phyloP scores from a whole-genome alignment of 1,284 basidiomycete species.

The Kwoniella shivajii region DNA sequence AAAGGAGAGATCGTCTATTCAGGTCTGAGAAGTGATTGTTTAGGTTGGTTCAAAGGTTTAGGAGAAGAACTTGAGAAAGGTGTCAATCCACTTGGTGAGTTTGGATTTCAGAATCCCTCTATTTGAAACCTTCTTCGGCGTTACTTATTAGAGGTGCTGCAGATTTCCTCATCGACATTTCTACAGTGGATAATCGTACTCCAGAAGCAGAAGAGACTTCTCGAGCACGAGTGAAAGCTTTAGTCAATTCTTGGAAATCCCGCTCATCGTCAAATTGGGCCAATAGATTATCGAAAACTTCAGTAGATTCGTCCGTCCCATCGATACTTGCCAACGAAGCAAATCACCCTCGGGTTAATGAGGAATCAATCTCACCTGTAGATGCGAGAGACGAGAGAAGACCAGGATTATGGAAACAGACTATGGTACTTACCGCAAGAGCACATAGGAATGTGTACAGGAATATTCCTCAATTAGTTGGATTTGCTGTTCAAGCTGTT shows the following conservation, averaged over 20 bases:
- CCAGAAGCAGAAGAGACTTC: slow-evolving; percentile 52
- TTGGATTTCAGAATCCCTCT: too few relatives aligned
- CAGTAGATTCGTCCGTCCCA: slow-evolving; percentile 5
- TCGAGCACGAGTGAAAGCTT: slow-evolving; percentile 31
- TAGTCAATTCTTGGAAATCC: slow-evolving; percentile 43
- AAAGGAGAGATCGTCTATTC: slow-evolving; percentile 58
- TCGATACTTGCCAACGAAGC: neutral
- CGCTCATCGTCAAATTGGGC: slow-evolving; percentile 19
- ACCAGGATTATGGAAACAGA: slow-evolving; percentile 46
- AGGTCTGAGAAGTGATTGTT: slow-evolving; percentile 49
- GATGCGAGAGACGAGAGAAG: slow-evolving; percentile 27
- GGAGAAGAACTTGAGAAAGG: slow-evolving; percentile 47
- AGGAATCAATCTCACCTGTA: neutral
- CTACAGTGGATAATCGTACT: slow-evolving; percentile 56
- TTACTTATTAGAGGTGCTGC: too few relatives aligned
- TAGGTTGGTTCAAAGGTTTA: slow-evolving; percentile 55
- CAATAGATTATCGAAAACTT: slow-evolving; percentile 13
- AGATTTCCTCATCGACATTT: slow-evolving; percentile 60
- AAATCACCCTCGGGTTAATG: neutral
- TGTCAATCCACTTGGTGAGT: slow-evolving; percentile 52
- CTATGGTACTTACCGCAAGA: slow-evolving; percentile 44
- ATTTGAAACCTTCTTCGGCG: neutral
- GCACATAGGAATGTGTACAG: slow-evolving; percentile 51
- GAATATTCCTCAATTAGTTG: slow-evolving; percentile 47
- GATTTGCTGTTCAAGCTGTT: slow-evolving; percentile 49